Conservation (phyloP, 371 early-diverging fungal species). For the Mortierella sp. region DNA sequence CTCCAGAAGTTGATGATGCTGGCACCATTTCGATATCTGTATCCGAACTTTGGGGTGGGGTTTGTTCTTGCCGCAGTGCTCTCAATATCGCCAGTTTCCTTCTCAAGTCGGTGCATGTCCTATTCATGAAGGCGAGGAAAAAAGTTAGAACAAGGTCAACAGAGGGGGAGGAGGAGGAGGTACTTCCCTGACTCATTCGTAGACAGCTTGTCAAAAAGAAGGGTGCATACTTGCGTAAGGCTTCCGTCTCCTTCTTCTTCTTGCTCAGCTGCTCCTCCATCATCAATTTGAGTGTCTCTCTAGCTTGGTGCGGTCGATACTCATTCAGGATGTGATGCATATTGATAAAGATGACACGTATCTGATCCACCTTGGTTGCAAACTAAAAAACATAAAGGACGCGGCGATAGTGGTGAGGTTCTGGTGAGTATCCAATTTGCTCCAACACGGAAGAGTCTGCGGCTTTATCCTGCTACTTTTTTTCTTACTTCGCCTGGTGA, state of each 20-base stretch:
- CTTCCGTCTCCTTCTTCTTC: constrained; percentile 62
- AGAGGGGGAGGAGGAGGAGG: background rate
- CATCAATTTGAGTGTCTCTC: constrained; percentile 76
- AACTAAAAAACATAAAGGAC: constrained; percentile 56
- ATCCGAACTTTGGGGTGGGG: background rate
- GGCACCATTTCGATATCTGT: constrained; percentile 25
- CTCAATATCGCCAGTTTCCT: constrained; percentile 31
- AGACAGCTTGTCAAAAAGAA: background rate
- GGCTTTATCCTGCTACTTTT: too few species aligned
- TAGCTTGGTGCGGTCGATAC: constrained; percentile 77
- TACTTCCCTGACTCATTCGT: too few species aligned
- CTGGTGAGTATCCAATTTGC: background rate
- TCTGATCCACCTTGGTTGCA: constrained; percentile 66
- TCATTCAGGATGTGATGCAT: constrained; percentile 80
- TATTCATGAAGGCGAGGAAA: constrained; percentile 1
- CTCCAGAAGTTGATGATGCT: constrained; percentile 1
- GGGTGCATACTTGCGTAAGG: constrained; percentile 58
- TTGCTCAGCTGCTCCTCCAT: constrained; percentile 76
- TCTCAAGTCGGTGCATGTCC: constrained; percentile 44
- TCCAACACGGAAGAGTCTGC: too few species aligned
- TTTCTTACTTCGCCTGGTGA: constrained; percentile 49
- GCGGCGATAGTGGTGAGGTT: background rate
- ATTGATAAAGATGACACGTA: constrained; percentile 76
- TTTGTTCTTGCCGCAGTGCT: constrained; percentile 24
- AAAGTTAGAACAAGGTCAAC: background rate